Conservation (phyloP, 2,329 filamentous ascomycete genomes). For the Fonsecaea monophora region DNA sequence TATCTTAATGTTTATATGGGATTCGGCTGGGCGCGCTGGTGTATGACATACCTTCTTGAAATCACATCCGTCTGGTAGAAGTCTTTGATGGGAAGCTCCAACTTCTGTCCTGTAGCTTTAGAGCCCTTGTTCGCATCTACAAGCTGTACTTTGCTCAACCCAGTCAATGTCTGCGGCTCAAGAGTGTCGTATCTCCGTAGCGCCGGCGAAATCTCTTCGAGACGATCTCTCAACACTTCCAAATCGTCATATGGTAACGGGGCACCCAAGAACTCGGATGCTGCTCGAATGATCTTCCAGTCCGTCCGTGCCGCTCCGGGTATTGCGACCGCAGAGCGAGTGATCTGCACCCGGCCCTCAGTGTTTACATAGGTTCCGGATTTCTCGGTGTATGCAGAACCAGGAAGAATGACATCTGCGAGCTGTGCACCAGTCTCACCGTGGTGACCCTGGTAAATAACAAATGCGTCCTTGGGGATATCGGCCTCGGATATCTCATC, state of each 20-base stretch:
- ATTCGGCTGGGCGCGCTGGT: slow-evolving; percentile 7
- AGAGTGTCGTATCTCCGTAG: slow-evolving; percentile 89
- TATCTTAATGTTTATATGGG: slow-evolving; percentile 19
- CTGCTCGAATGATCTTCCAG: slow-evolving; percentile 98
- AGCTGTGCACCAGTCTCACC: slow-evolving; percentile 92
- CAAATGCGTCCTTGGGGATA: slow-evolving; percentile 93
- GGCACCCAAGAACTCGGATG: slow-evolving; percentile 85
- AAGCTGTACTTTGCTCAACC: slow-evolving; percentile 89
- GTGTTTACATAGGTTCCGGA: slow-evolving; percentile 96
- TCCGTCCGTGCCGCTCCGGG: slow-evolving; percentile 91
- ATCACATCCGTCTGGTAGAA: slow-evolving; percentile 99
- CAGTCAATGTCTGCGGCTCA: slow-evolving; percentile 75
- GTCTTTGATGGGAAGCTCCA: slow-evolving; percentile 89
- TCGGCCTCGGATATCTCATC: slow-evolving; percentile 86
- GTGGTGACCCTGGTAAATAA: slow-evolving; percentile 98
- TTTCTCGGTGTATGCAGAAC: slow-evolving; percentile 97
- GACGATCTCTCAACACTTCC: slow-evolving; percentile 84
- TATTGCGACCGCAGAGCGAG: slow-evolving; percentile 83
- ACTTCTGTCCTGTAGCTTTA: slow-evolving; percentile 71
- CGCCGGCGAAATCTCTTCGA: slow-evolving; percentile 92
- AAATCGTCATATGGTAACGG: slow-evolving; percentile 94
- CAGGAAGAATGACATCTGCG: slow-evolving; percentile 91
- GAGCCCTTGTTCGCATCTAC: slow-evolving; percentile 94
- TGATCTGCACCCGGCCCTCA: slow-evolving; percentile 94
- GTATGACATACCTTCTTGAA: slow-evolving; percentile 78